Evolutionary conservation across 768 basidiomycete species (phyloP).

Genomic region (Ephemerocybe angulata): DNA sequence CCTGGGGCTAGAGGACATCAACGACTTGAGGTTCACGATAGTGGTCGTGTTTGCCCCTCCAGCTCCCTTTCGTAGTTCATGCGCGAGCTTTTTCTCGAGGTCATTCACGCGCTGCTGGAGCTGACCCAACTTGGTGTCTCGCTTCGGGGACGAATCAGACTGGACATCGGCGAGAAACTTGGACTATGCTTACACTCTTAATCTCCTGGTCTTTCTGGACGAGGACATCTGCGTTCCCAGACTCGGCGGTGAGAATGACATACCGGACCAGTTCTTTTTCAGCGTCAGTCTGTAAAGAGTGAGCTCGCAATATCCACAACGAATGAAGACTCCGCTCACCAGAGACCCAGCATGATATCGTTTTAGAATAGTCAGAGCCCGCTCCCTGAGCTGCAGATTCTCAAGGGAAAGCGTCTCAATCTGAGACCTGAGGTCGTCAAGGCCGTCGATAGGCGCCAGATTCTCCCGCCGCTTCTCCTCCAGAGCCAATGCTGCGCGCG

Average conservation of each 20-base stretch:
- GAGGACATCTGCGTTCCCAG: slow-evolving; percentile 49
- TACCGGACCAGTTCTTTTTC: slow-evolving; percentile 49
- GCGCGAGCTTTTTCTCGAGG: slow-evolving; percentile 45
- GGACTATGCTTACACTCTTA: slow-evolving; percentile 36
- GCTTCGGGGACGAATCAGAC: slow-evolving; percentile 27
- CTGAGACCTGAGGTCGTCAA: slow-evolving; percentile 13
- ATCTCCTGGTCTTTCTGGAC: slow-evolving; percentile 56
- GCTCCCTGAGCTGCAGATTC: slow-evolving; percentile 23
- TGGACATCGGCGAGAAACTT: slow-evolving; percentile 8
- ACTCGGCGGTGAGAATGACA: slow-evolving; percentile 41
- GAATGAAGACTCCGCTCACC: slow-evolving; percentile 32
- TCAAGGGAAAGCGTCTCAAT: slow-evolving; percentile 17
- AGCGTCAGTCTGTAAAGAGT: slow-evolving; percentile 35
- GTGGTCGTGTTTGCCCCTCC: slow-evolving; percentile 24
- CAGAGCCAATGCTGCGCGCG: slow-evolving; percentile 12
- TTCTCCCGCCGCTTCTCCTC: background rate
- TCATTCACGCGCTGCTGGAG: slow-evolving; percentile 42
- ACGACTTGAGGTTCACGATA: slow-evolving; percentile 38
- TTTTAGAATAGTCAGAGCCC: slow-evolving; percentile 26
- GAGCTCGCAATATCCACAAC: background rate
- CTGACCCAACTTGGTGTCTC: slow-evolving; percentile 43
- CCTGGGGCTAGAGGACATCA: slow-evolving; percentile 36
- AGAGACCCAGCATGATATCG: slow-evolving; percentile 46
- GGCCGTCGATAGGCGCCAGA: background rate
- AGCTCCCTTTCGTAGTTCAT: slow-evolving; percentile 34